These are phyloP conservation scores for Geotrichum bryndzae DNA, from an alignment of 1,139 yeast genomes.

Conservation along the genomic window DNA sequence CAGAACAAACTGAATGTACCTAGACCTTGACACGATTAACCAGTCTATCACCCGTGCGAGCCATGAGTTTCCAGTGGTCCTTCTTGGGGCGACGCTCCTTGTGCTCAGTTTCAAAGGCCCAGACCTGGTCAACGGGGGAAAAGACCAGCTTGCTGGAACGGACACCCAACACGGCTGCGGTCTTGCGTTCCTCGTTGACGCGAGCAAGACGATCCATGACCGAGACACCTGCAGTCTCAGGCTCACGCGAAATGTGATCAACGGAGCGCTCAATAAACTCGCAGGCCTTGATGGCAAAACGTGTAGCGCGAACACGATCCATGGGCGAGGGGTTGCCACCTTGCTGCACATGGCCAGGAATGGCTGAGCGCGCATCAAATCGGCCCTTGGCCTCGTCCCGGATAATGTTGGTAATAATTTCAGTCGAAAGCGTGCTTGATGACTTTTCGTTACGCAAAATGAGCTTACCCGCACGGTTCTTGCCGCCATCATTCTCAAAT, in stretches of 20 bases:
- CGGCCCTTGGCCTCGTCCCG: conserved; percentile 67
- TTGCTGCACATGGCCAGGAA: conserved; percentile 98
- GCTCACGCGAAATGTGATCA: conserved; percentile 24
- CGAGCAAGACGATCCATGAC: too few species aligned
- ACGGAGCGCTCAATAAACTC: conserved; percentile 60
- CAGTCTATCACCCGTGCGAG: conserved; percentile 68
- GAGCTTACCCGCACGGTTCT: conserved; percentile 78
- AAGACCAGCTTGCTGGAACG: conserved; percentile 71
- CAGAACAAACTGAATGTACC: too few species aligned
- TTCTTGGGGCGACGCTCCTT: conserved; percentile 79
- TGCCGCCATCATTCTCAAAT: conserved; percentile 71
- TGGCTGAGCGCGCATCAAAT: conserved; percentile 90
- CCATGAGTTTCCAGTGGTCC: conserved; percentile 71
- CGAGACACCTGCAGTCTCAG: neutral
- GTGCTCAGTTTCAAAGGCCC: conserved; percentile 80
- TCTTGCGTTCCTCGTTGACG: conserved; percentile 33
- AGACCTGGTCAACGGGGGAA: conserved; percentile 65
- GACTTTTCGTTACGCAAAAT: conserved; percentile 83
- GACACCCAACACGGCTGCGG: conserved; percentile 86
- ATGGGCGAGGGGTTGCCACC: conserved; percentile 95
- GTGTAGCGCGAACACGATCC: conserved; percentile 86
- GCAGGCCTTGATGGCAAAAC: conserved; percentile 83
- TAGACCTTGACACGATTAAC: conserved; percentile 31
- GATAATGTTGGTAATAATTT: conserved; percentile 74
- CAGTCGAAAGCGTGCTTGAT: conserved; percentile 72